These are phyloP conservation scores for Coemansia sp. DNA, from an alignment of 192 early-diverging fungal species.

Conservation along the genomic window DNA sequence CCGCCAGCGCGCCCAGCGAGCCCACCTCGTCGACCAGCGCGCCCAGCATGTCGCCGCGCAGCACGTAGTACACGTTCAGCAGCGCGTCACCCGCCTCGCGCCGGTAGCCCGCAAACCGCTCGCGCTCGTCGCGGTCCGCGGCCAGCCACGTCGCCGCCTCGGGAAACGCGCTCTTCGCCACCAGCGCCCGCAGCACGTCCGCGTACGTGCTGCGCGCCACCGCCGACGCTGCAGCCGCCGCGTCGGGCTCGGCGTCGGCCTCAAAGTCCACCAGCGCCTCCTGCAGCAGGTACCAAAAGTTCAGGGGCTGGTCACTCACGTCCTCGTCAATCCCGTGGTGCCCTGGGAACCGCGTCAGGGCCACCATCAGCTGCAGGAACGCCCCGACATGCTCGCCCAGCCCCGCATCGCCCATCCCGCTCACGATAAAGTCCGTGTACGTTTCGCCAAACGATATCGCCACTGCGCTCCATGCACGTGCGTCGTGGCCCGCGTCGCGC, in stretches of 20 bases:
- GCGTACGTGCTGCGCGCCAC: conserved; percentile 51
- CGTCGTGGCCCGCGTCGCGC: conserved; percentile 13
- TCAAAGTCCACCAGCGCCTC: conserved; percentile 62
- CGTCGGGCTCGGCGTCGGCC: conserved; percentile 20
- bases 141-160: conserved; percentile 51
- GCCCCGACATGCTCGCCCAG: conserved; percentile 8
- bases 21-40: conserved; percentile 38
- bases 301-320: conserved; percentile 66
- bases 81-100: conserved; percentile 75
- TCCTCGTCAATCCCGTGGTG: conserved; percentile 67
- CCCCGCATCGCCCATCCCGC: conserved; percentile 6
- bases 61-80: conserved; percentile 65
- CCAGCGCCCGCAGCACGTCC: conserved; percentile 54
- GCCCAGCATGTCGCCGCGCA: conserved; percentile 57
- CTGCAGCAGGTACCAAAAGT: conserved; percentile 73
- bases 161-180: conserved; percentile 60
- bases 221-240: conserved; percentile 8
- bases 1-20: conserved; percentile 18
- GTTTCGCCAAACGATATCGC: conserved; percentile 45
- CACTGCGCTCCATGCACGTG: conserved; percentile 26
- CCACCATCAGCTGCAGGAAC: conserved; percentile 53
- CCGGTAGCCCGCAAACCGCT: conserved; percentile 61
- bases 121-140: conserved; percentile 59
- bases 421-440: conserved; percentile 34
- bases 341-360: conserved; percentile 67